Evolutionary conservation across 306 rosid species (phyloP).

Genomic region (Vigna angularis): DNA sequence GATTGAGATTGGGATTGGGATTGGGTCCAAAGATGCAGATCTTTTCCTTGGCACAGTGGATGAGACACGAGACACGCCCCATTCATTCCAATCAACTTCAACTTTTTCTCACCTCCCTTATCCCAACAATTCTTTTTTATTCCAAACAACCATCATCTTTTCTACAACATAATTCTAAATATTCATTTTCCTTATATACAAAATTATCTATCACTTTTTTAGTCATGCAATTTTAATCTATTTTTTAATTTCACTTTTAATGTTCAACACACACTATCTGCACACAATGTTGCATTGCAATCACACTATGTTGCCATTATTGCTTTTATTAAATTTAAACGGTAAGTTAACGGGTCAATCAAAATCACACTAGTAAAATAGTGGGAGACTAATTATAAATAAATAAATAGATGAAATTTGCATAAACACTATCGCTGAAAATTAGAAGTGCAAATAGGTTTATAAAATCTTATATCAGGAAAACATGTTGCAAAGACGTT

Average conservation of each 20-base stretch:
- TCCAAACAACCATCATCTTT: neutral
- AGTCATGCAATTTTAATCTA: neutral
- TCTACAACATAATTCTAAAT: neutral
- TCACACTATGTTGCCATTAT: no score
- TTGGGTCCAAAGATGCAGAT: conserved; percentile 22
- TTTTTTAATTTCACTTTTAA: neutral
- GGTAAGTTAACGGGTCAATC: no score
- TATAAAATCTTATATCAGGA: no score
- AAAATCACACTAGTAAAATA: no score
- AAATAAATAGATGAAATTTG: no score
- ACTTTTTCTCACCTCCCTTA: neutral
- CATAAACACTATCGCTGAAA: no score
- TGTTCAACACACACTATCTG: neutral
- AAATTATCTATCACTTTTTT: neutral
- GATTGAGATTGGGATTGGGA: neutral
- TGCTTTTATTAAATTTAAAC: no score
- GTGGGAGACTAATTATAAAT: no score
- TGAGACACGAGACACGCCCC: conserved; percentile 15
- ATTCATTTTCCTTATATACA: neutral
- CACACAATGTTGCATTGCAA: no score
- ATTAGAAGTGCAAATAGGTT: no score
- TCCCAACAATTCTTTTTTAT: neutral
- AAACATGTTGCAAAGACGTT: no score
- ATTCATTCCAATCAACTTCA: conserved; percentile 36
- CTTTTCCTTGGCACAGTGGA: conserved; percentile 23